Evolutionary conservation across 495 filamentous ascomycete genomes (phyloP), one percentile per base, ranked within the genome.

Genomic region (Terfezia boudieri): DNA sequence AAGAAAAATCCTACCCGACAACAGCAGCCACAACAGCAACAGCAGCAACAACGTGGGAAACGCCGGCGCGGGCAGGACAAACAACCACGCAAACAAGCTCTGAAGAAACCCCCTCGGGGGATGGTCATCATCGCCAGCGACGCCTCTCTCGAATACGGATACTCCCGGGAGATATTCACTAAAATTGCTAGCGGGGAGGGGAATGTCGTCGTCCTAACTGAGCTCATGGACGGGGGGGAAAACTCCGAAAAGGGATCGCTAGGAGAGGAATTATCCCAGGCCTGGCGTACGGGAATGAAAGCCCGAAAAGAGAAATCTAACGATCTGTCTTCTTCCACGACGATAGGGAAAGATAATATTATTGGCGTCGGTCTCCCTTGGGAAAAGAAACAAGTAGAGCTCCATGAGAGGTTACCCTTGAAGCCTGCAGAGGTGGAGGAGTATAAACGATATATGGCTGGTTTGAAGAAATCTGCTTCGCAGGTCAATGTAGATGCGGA

Each of bases 61-160:
- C 12, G 14, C 17, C 14, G 41, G 4, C 12, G 41, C 17, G 17
- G 17, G 17, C 14, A 20, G 12, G 14, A 20, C 0, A 4, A 4
- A 46, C 12, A 14, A 14, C 41, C 41, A 5, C 12, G 14, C 12
- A 46, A 20, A 9, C 41, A 14, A 14, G 14, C 41, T 46, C 41
- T 14, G 1, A 46, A 46, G 17, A 46, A 20, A 46, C 41, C 41
- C 41, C 17, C 41, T 46, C 57, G 66, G 37, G 73, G 74, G 37
- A 82, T 79, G 60, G 88, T 98, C 9, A 88, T 98, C 55, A 73
- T 98, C 58, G 88, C 90, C 8, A 94, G 84, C 51, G 87, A 95
- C 65, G 73, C 80, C 0, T 89, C 85, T 35, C 64, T 98, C 32
- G 86, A 90, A 54, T 98, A 92, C 90, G 90, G 90, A 0, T 94